These are phyloP conservation scores for Aspergillus luchuensis DNA, from an alignment of 2,329 filamentous ascomycete species.

Conservation along the genomic window DNA sequence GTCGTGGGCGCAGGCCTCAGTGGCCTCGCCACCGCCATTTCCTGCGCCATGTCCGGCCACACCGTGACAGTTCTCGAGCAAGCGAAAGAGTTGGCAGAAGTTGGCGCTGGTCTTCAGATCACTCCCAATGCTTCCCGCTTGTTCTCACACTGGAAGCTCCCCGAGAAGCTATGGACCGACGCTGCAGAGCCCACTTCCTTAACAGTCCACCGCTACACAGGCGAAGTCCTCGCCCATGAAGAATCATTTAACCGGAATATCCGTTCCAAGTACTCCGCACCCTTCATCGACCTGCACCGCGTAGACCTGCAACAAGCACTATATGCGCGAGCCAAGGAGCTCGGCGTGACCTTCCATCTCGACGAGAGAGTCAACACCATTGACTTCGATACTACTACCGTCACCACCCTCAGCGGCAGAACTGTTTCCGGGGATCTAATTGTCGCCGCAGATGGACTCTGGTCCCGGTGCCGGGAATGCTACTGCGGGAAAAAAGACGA, in stretches of 20 bases:
- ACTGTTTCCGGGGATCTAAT: slow-evolving; percentile 57
- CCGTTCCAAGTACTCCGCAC: slow-evolving; percentile 56
- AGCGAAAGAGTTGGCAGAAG: slow-evolving; percentile 36
- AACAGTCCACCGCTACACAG: slow-evolving; percentile 39
- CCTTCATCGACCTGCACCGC: slow-evolving; percentile 63
- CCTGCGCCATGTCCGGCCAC: slow-evolving; percentile 29
- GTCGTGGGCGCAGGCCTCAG: slow-evolving; percentile 36
- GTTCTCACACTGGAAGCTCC: slow-evolving; percentile 33
- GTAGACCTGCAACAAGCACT: slow-evolving; percentile 62
- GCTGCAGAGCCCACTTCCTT: slow-evolving; percentile 37
- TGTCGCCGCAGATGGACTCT: slow-evolving; percentile 65
- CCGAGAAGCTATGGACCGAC: slow-evolving; percentile 28
- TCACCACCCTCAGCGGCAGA: slow-evolving; percentile 47
- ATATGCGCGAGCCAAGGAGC: slow-evolving; percentile 52
- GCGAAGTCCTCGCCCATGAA: slow-evolving; percentile 47
- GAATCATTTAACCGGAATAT: slow-evolving; percentile 57
- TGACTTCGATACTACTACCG: slow-evolving; percentile 31
- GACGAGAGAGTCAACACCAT: slow-evolving; percentile 51
- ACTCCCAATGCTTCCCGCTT: slow-evolving; percentile 38
- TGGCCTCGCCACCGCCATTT: slow-evolving; percentile 35
- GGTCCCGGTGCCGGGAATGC: slow-evolving; percentile 58
- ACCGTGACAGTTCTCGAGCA: slow-evolving; percentile 33
- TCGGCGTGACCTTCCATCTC: slow-evolving; percentile 57
- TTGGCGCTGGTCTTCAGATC: slow-evolving; percentile 69
- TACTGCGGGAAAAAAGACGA: slow-evolving; percentile 51